Evolutionary conservation across 225 moss, liverwort and hornwort species (phyloP).

Genomic region (Pseudisothecium myosuroides): DNA sequence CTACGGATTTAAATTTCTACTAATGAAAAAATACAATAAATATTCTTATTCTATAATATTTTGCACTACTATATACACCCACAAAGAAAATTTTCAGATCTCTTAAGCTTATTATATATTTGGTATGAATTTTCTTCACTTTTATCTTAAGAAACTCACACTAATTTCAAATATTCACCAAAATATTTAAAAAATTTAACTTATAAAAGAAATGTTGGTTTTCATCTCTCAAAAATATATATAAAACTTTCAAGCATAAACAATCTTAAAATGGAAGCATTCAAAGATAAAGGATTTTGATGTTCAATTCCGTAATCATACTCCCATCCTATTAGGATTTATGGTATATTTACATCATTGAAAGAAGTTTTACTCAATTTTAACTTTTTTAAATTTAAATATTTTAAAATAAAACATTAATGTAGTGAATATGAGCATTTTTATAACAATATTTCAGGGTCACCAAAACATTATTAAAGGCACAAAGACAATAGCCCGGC

Average conservation of each 20-base stretch:
- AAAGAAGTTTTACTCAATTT: neutral
- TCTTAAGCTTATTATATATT: neutral
- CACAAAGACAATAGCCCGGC: neutral
- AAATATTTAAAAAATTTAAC: neutral
- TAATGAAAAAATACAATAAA: neutral
- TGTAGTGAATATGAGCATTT: neutral
- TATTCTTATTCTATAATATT: neutral
- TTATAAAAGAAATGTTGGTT: neutral
- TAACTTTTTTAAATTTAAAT: neutral
- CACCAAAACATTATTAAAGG: neutral
- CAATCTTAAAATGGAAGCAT: neutral
- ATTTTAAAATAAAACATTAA: neutral
- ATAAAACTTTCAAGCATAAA: neutral
- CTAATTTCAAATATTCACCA: neutral
- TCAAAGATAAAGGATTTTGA: neutral
- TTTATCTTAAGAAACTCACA: neutral
- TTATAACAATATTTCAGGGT: rapidly evolving
- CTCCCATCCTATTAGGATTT: neutral
- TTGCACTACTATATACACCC: rapidly evolving
- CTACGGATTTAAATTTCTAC: neutral
- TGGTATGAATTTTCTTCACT: neutral
- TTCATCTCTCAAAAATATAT: neutral
- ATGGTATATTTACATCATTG: neutral
- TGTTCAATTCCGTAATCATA: neutral
- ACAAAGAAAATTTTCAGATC: neutral